Base-by-base conservation (phyloP, 176 grass and related monocot species). In the Cenchrus fungigraminus region DNA sequence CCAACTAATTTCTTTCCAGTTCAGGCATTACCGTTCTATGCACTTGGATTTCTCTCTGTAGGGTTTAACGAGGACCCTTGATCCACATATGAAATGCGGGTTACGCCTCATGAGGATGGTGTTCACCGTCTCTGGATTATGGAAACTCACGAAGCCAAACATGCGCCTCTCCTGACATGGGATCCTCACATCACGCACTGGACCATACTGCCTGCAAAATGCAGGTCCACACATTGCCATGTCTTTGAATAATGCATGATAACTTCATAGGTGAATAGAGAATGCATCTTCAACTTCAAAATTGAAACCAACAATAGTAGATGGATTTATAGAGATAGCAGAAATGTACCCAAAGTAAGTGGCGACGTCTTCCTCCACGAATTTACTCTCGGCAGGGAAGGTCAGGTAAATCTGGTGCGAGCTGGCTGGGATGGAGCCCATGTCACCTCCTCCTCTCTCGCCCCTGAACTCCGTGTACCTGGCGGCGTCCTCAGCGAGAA, bases 361-460 rank as follows among this genome's bases (percentile, higher is more conserved):
- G 8, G 86, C 86, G 1, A 98, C 93, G 50, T 98, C 93, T 19
- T 91, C 77, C 89, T 94, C 89, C 1, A 84, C 76, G 57, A 98
- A 98, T 32, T 66, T 98, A 54, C 96, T 98, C 66, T 98, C 91
- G 0, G 96, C 86, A 6, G 93, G 93, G 69, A 95, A 98, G 0
- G 96, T 98, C 43, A 98, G 96, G 80, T 98, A 98, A 74, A 98
- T 95, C 57, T 98, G 96, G 51, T 94, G 87, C 62, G 91, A 94
- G 73, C 88, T 92, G 3, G 89, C 62, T 13, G 85, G 47, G 17
- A 65, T 34, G 19, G 87, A 46, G 51, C 58, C 71, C 10, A 73
- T 60, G 56, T 95, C 90, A 19, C 74, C 84, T 14, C 88, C 83
- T 19, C 86, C 82, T 16, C 89, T 85, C n/a, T 91, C 79, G 43